Base-by-base conservation (phyloP, 164 flowering plant genomes). In the Magnolia sinica region DNA sequence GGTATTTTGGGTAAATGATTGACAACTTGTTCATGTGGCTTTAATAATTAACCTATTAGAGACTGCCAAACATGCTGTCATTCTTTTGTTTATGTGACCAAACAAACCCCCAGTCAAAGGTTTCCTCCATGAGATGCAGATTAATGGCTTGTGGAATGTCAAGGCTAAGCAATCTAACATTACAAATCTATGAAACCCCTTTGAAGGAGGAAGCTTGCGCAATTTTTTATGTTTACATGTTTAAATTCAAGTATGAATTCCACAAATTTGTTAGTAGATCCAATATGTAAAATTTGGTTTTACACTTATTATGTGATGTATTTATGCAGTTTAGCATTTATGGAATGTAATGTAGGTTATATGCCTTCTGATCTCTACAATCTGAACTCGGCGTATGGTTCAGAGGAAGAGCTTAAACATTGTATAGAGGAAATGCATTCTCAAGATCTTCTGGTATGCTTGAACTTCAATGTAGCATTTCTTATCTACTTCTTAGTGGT, bases 331-430 rank as follows among this genome's bases (percentile, higher is more conserved):
- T 22, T 69, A 37, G 45, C 45, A 18, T 18, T 50, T 58, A 14
- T 74, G 23, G 63, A 67, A 55, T 66, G 65, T 24, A 49, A 51
- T 83, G 79, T 85, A 89, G 92, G 92, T 79, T 89, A 89, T 78
- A 85, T 89, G 92, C 92, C 92, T 64, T 87, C 89, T 68, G 92
- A 89, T 76, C 88, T 89, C 5, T 89, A 87, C 86, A 87, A 89
- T 79, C 80, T 89, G 83, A 89, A 89, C 83, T 89, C 92, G 20
- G 86, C 91, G 68, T 89, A 89, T 79, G 92, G 90, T 77, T 76
- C 90, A 50, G 76, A 49, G 66, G 92, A 89, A 52, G 90, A 89
- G 79, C 89, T 89, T 58, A 87, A 87, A 70, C 51, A 84, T 76
- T 87, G 91, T 76, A 84, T 89, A 58, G 87, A 86, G 68, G 89